A percentile compares a stretch with the other conserved stretches of the same genome.
Conservation (phyloP, 129 eudicot species). For the Saposhnikovia divaricata region DNA sequence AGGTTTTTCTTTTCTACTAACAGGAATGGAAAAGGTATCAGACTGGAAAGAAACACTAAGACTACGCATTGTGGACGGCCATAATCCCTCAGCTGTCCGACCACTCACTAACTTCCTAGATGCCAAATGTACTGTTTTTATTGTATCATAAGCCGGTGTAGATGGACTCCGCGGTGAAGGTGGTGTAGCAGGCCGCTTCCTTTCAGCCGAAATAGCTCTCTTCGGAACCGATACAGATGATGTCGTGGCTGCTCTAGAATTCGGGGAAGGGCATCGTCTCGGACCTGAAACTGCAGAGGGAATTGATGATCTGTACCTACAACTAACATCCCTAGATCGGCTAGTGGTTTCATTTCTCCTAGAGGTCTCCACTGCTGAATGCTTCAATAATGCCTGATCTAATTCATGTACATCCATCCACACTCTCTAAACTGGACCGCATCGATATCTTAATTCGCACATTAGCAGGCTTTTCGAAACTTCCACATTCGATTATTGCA, state of each 20-base stretch:
- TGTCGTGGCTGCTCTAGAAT: conserved; percentile 33
- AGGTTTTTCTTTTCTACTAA: conserved; percentile 37
- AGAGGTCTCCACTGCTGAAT: conserved; percentile 29
- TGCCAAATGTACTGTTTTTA: conserved; percentile 24
- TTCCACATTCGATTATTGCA: conserved; percentile 11
- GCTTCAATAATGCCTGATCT: conserved; percentile 43
- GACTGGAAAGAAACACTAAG: conserved; percentile 50
- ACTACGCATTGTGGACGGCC: conserved; percentile 67
- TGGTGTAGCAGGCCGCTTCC: conserved; percentile 52
- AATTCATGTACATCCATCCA: conserved; percentile 84
- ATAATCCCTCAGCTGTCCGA: conserved; percentile 46
- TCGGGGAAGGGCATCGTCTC: conserved; percentile 78
- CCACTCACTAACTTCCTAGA: conserved; percentile 43
- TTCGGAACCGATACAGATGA: conserved; percentile 32
- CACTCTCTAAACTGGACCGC: conserved; percentile 58
- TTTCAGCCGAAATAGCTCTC: conserved; percentile 71
- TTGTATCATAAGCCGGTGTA: conserved; percentile 46
- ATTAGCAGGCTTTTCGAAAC: conserved; percentile 16
- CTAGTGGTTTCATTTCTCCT: conserved; percentile 61
- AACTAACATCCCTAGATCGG: conserved; percentile 57
- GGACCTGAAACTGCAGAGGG: conserved; percentile 26
- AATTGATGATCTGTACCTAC: conserved; percentile 69
- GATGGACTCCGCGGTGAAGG: conserved; percentile 43
- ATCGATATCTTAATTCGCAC: conserved; percentile 41
- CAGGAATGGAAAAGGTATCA: conserved; percentile 41